Percentiles rank a stretch among this genome's conserved stretches.
Conservation (phyloP, 2,329 filamentous ascomycete species). For the Davidsoniella neocaledoniae region DNA sequence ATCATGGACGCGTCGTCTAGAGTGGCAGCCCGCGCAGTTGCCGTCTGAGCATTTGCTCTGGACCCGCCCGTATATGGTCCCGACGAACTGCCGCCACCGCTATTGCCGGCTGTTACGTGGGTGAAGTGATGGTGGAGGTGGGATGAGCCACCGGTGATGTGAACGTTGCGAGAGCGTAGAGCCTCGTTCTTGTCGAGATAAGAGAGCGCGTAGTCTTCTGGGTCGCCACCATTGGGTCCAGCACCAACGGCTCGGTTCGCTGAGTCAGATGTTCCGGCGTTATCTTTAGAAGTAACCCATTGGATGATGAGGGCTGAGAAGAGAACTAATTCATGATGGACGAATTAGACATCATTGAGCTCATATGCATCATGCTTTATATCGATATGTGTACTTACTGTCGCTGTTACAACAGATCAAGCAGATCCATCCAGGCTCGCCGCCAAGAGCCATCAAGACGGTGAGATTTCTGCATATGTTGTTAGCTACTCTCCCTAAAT, state of each 20-base stretch:
- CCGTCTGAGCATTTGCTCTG: constrained; percentile 2
- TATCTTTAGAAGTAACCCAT: constrained; percentile 37
- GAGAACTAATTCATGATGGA: constrained; percentile 26
- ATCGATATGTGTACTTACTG: constrained; percentile 24
- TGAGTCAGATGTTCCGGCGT: constrained; percentile 20
- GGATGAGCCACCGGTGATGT: not conserved
- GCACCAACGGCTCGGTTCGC: constrained; percentile 8
- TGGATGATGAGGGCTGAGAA: constrained; percentile 45
- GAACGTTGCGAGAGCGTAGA: not conserved
- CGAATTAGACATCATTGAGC: not conserved
- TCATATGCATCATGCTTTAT: not conserved
- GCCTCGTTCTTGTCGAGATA: constrained; percentile 2
- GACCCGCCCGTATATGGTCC: constrained; percentile 5
- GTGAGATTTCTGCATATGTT: constrained; percentile 35
- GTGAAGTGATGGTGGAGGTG: not conserved
- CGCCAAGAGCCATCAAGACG: constrained; percentile 39
- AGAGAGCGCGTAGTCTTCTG: constrained; percentile 2
- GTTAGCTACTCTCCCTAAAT: not conserved
- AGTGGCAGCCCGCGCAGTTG: constrained; percentile 5
- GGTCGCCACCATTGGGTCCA: constrained; percentile 6
- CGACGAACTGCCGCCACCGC: not conserved
- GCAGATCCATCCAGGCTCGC: constrained; percentile 48
- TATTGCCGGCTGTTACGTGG: not conserved
- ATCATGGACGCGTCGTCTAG: constrained; percentile 2
- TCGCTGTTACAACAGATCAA: constrained; percentile 49